Percentiles rank a stretch among this genome's conserved stretches.
Conservation (phyloP, 257 asterid species). For the Solanum pinnatisectum region DNA sequence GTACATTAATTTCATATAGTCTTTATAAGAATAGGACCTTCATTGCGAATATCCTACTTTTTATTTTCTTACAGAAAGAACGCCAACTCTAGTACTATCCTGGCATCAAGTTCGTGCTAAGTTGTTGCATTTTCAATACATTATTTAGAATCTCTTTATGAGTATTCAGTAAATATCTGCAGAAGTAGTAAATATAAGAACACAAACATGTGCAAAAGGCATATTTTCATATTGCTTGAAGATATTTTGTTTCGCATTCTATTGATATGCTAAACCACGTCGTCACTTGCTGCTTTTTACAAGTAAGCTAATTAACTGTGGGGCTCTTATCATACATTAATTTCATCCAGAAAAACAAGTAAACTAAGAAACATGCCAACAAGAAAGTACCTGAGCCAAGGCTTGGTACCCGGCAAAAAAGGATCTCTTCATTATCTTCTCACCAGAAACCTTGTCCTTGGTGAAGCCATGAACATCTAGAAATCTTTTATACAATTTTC, state of each 20-base stretch:
- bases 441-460: constrained; percentile 70
- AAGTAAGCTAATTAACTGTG: neutral
- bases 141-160: neutral
- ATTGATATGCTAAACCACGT: neutral
- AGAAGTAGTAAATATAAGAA: neutral
- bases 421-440: constrained; percentile 63
- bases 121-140: neutral
- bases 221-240: neutral
- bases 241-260: neutral
- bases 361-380: neutral
- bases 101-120: neutral
- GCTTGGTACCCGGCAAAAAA: constrained; percentile 97
- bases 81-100: neutral
- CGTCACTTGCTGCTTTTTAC: neutral
- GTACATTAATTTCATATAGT: neutral
- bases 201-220: neutral
- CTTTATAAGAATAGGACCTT: neutral
- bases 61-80: neutral
- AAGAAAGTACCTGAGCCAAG: constrained; percentile 76
- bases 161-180: neutral
- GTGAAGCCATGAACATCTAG: constrained; percentile 96
- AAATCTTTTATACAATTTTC: constrained; percentile 74
- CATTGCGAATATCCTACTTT: neutral
- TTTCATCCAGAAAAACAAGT: neutral
- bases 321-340: neutral